phyloP scores from a whole-genome alignment of 331 rosid species.

The Pyrus hybrid region DNA sequence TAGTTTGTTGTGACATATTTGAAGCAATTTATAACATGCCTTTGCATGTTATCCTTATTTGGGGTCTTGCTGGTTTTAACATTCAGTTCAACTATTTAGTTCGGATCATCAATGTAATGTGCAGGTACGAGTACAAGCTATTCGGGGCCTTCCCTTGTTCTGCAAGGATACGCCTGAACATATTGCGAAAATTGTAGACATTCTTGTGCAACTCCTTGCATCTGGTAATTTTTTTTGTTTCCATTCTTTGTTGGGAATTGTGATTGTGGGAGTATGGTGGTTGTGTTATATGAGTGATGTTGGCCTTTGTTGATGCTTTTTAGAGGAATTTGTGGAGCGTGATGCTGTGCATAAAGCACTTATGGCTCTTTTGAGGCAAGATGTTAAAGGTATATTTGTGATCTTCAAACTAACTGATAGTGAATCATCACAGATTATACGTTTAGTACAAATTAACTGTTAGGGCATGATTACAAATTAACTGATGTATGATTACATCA shows the following conservation, averaged over 20 bases:
- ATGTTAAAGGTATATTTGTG: slow-evolving; percentile 65
- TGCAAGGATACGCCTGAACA: slow-evolving; percentile 94
- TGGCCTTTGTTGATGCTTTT: slow-evolving; percentile 6
- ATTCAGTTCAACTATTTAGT: neutral
- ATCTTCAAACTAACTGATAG: neutral
- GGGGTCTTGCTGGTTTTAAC: neutral
- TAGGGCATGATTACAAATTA: no score
- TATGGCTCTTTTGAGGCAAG: slow-evolving; percentile 93
- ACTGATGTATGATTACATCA: neutral
- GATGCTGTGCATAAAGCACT: slow-evolving; percentile 97
- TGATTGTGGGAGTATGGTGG: neutral
- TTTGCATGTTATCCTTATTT: neutral
- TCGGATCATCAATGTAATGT: slow-evolving; percentile 8
- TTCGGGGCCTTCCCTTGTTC: slow-evolving; percentile 98
- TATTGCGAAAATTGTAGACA: slow-evolving; percentile 85
- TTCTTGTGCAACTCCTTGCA: slow-evolving; percentile 82
- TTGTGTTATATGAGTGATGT: slow-evolving; percentile 16
- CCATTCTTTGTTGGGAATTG: neutral
- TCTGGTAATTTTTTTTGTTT: slow-evolving; percentile 43
- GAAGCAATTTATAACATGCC: neutral
- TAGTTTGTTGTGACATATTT: neutral
- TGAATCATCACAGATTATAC: neutral
- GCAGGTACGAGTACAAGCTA: slow-evolving; percentile 98
- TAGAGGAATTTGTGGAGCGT: slow-evolving; percentile 97
- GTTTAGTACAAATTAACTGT: neutral